Evolutionary conservation across 116 monocot species (phyloP).

Genomic region (Zostera marina): DNA sequence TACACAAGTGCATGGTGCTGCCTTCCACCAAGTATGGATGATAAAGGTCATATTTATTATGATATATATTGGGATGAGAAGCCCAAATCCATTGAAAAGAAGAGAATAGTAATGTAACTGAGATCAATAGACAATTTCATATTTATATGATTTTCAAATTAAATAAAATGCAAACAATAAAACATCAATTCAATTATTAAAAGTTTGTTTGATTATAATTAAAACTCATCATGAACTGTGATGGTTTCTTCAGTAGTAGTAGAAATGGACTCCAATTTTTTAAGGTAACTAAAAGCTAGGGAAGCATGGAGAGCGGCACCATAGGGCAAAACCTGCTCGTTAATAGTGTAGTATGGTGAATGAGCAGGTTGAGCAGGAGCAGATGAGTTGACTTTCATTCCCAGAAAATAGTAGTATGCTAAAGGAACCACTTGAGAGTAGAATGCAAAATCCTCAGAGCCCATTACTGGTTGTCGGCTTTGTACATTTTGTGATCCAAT

Average conservation of each 20-base stretch:
- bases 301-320: slow-evolving; percentile 78
- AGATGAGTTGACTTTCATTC: slow-evolving; percentile 36
- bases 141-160: no score
- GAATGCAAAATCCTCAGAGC: slow-evolving; percentile 33
- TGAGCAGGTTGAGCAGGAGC: slow-evolving; percentile 16
- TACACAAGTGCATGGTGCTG: slow-evolving; percentile 72
- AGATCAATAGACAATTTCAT: no score
- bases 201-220: no score
- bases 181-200: no score
- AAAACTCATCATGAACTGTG: slow-evolving; percentile 43
- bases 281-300: slow-evolving; percentile 39
- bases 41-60: slow-evolving; percentile 68
- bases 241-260: neutral
- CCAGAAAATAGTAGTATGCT: slow-evolving; percentile 71
- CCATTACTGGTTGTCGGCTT: slow-evolving; percentile 26
- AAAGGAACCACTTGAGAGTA: slow-evolving; percentile 17
- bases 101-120: no score
- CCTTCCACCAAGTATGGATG: slow-evolving; percentile 12
- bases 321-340: slow-evolving; percentile 53
- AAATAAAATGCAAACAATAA: no score
- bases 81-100: slow-evolving; percentile 47
- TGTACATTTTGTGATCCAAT: slow-evolving; percentile 34
- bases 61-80: slow-evolving; percentile 94
- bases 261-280: neutral
- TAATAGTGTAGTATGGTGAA: slow-evolving; percentile 47